Percentiles rank a stretch among this genome's conserved stretches.
phyloP scores from a whole-genome alignment of 208 protist species.

The Strigomonas culicis region DNA sequence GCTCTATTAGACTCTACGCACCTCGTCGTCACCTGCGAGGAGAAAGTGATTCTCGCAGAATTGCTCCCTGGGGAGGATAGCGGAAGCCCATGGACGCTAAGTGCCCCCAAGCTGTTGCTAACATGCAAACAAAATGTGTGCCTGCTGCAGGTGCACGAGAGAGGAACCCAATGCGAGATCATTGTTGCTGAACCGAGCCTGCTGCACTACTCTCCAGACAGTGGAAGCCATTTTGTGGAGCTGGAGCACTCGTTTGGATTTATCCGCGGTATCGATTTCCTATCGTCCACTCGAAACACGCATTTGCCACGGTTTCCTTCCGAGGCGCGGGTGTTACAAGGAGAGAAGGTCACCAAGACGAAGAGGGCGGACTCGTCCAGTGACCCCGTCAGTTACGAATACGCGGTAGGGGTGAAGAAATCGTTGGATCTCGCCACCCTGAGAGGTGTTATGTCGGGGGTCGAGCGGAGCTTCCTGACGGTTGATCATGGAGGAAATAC shows the following conservation, averaged over 20 bases:
- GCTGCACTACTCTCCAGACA: constrained; percentile 64
- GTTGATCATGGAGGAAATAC: background rate
- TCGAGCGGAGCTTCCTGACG: background rate
- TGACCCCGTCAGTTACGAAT: constrained; percentile 18
- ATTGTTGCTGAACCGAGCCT: constrained; percentile 39
- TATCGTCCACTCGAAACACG: constrained; percentile 19
- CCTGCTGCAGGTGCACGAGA: constrained; percentile 12
- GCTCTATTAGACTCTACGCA: background rate
- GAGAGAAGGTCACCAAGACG: constrained; percentile 1
- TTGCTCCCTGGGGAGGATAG: constrained; percentile 6
- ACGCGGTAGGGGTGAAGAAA: constrained; percentile 9
- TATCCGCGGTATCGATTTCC: constrained; percentile 36
- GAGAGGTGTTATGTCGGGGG: constrained; percentile 4
- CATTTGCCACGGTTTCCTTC: constrained; percentile 22
- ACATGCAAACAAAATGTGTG: constrained; percentile 21
- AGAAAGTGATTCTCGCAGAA: constrained; percentile 1
- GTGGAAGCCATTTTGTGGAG: constrained; percentile 37
- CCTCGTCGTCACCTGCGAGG: background rate
- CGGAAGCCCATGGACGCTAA: constrained; percentile 13
- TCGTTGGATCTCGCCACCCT: background rate
- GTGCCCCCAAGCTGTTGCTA: constrained; percentile 15
- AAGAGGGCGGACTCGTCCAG: background rate
- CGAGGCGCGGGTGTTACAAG: background rate
- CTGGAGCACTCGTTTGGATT: constrained; percentile 62
- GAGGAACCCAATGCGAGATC: constrained; percentile 8